phyloP scores from a whole-genome alignment of 2,329 filamentous ascomycete genomes.

The Arthrinium phaeospermum region DNA sequence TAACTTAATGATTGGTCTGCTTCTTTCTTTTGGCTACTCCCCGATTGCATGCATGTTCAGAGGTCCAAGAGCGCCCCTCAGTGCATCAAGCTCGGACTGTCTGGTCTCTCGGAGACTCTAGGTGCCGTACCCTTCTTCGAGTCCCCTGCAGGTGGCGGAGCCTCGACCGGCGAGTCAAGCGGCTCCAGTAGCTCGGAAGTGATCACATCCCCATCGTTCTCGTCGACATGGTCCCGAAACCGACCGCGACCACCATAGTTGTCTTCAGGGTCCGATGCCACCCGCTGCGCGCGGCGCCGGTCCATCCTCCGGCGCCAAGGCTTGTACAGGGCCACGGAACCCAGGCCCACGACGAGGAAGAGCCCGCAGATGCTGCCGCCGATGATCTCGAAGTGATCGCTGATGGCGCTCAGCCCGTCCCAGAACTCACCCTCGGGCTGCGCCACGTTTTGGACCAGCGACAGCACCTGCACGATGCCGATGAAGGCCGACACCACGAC shows the following conservation, averaged over 20 bases:
- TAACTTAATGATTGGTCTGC: not conserved
- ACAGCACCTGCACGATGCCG: slow-evolving; percentile 83
- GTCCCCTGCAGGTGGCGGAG: not conserved
- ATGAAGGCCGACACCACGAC: slow-evolving; percentile 86
- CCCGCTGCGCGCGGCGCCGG: slow-evolving; percentile 28
- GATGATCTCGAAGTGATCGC: slow-evolving; percentile 84
- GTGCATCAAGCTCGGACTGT: not conserved
- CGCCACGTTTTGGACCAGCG: slow-evolving; percentile 77
- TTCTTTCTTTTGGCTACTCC: not conserved
- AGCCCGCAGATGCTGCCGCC: slow-evolving; percentile 85
- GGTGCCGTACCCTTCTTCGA: not conserved
- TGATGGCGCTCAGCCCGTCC: slow-evolving; percentile 79
- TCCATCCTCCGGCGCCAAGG: slow-evolving; percentile 72
- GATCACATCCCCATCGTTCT: not conserved
- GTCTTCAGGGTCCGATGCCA: slow-evolving; percentile 27
- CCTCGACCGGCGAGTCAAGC: not conserved
- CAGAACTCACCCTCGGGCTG: slow-evolving; percentile 81
- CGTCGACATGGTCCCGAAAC: not conserved
- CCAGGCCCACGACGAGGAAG: slow-evolving; percentile 77
- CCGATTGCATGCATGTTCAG: not conserved
- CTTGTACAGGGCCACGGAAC: slow-evolving; percentile 76
- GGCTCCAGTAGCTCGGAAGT: slow-evolving; percentile 5
- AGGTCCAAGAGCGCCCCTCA: not conserved
- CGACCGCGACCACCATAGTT: not conserved
- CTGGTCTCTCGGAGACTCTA: not conserved